A percentile compares a stretch with the other conserved stretches of the same genome.
Conservation (phyloP, 192 early-diverging fungal genomes). For the Allomyces macrogynus region DNA sequence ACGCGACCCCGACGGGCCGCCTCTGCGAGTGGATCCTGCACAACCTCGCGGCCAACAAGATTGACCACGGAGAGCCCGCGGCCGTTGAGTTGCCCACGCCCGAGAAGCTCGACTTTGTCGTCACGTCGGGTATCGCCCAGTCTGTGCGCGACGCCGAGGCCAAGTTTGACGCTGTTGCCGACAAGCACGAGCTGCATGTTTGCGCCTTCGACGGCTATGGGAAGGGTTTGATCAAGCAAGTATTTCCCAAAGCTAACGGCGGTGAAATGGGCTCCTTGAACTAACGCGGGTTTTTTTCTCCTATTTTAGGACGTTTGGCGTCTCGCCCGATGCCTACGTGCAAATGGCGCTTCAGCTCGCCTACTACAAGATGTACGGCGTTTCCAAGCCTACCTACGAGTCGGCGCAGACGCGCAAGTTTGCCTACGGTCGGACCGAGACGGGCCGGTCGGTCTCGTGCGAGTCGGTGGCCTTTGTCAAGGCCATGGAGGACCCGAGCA, state of each 20-base stretch:
- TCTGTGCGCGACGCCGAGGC: slow-evolving; percentile 43
- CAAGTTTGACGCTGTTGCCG: slow-evolving; percentile 62
- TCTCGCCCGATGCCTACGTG: slow-evolving; percentile 57
- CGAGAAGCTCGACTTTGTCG: slow-evolving; percentile 46
- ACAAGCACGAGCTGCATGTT: slow-evolving; percentile 60
- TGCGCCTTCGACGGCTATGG: slow-evolving; percentile 74
- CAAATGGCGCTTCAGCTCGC: slow-evolving; percentile 94
- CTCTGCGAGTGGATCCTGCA: slow-evolving; percentile 64
- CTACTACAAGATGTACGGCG: slow-evolving; percentile 76
- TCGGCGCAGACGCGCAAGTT: slow-evolving; percentile 80
- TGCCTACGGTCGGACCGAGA: slow-evolving; percentile 86
- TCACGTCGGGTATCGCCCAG: slow-evolving; percentile 32
- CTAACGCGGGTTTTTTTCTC: too few species aligned
- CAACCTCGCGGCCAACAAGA: slow-evolving; percentile 37
- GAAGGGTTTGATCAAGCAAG: slow-evolving; percentile 74
- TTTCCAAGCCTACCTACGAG: slow-evolving; percentile 71
- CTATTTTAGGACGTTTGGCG: slow-evolving; percentile 23
- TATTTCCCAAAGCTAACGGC: slow-evolving; percentile 11
- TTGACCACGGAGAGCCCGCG: slow-evolving; percentile 43
- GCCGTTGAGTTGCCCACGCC: slow-evolving; percentile 42
- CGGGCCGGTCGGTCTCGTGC: slow-evolving; percentile 53
- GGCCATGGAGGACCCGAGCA: slow-evolving; percentile 51
- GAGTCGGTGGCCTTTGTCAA: slow-evolving; percentile 69
- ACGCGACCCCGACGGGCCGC: slow-evolving; percentile 75
- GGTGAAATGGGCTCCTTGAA: too few species aligned